Evolutionary conservation across 2,329 filamentous ascomycete genomes (phyloP), one percentile per base, ranked within the genome.

Genomic region (Penicillium crustosum): DNA sequence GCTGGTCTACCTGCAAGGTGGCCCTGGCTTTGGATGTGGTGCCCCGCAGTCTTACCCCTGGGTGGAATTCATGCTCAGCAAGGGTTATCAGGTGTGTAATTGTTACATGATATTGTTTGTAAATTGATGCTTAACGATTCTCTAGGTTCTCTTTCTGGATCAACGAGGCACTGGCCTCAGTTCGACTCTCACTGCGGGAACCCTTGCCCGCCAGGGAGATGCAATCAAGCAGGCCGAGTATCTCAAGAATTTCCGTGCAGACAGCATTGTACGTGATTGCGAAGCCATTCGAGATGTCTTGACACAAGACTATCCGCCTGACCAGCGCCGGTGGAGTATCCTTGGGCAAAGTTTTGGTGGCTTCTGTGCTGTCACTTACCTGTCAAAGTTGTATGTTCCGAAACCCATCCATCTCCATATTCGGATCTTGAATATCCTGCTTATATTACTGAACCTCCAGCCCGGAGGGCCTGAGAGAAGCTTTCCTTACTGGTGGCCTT

Each of bases 281-380:
- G 93, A 97, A 72, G 91, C 93, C 5, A 86, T 97, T 33, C 85
- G 93, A 6, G 83, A 86, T 66, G 88, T 83, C 39, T 79, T 97
- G 53, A 94, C 89, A 0, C 78, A 81, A 6, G 85, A 87, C 51
- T 89, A 86, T 66, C 86, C 89, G 0, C 79, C 83, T 23, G 84
- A 88, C 48, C 86, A 89, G 70, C 84, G 86, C 72, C 87, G 88
- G 71, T 97, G 93, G 93, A 89, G 87, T 57, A 83, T 94, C 31
- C 88, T 96, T 61, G 93, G 93, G 9, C 93, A 97, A 77, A 93
- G 89, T 17, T 97, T 96, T 73, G 93, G 93, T 39, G 93, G 93
- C 1, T 97, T 96, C 74, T 90, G 92, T 69, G 83, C 82, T 48
- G 80, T 91, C 35, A 93, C 89, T 8, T 97, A 97, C 73, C 83